Conservation (phyloP, 306 rosid species). For the Inga oerstediana region DNA sequence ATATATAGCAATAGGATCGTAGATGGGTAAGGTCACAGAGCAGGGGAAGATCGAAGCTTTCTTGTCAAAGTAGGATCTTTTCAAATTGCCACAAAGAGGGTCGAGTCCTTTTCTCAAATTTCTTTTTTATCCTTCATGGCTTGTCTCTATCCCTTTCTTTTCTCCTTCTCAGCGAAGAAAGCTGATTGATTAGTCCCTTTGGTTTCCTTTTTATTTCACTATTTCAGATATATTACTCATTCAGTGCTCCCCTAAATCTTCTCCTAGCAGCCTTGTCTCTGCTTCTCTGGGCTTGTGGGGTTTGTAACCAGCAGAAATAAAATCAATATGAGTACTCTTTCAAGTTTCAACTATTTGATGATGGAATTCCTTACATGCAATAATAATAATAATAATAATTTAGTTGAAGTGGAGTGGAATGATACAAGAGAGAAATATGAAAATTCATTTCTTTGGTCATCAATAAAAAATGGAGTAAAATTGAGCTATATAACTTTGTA, state of each 20-base stretch:
- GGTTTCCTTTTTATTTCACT: slow-evolving; percentile 40
- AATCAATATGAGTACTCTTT: not conserved
- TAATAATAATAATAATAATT: not conserved
- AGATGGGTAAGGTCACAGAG: slow-evolving; percentile 36
- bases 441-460: not conserved
- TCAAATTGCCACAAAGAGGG: slow-evolving; percentile 47
- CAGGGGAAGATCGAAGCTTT: slow-evolving; percentile 55
- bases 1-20: slow-evolving; percentile 33
- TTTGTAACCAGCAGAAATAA: slow-evolving; percentile 33
- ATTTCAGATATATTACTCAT: slow-evolving; percentile 48
- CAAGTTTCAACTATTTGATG: not conserved
- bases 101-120: slow-evolving; percentile 62
- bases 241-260: slow-evolving; percentile 49
- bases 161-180: slow-evolving; percentile 66
- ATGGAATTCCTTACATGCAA: not conserved
- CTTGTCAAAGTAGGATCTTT: slow-evolving; percentile 51
- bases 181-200: slow-evolving; percentile 51
- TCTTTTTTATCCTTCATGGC: slow-evolving; percentile 47
- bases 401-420: not conserved
- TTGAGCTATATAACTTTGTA: not conserved
- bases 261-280: slow-evolving; percentile 52
- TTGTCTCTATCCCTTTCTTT: slow-evolving; percentile 56
- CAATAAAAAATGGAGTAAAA: not conserved
- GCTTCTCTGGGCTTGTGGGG: slow-evolving; percentile 50
- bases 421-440: not conserved